Evolutionary conservation across 179 eudicot genomes (phyloP), one percentile per base, ranked within the genome.

Genomic region (Beta corolliflora): DNA sequence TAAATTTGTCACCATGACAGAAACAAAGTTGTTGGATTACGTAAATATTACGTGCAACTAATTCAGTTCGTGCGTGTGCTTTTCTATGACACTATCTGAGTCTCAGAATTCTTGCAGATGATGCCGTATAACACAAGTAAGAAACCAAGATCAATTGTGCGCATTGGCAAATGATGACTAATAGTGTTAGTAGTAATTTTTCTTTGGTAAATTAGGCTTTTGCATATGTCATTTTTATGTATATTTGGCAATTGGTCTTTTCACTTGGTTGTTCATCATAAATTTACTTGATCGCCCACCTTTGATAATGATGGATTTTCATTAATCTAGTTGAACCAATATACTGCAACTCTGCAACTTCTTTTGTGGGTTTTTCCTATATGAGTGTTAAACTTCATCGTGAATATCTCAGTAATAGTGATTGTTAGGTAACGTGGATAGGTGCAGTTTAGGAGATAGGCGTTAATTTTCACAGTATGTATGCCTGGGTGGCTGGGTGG

Each of bases 211-310:
- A 46, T 36, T 79, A 65, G 44, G 58, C 31, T 5, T 15, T 68
- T 78, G 70, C 79, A n/a, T 67, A 56, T 67, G 55, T 65, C 13
- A 73, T 61, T 15, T 59, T 25, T 25, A 1, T 25, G 1, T 25
- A 25, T 3, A 56, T 75, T 54, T 81, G 76, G 80, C 45, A 52
- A 48, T 69, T 76, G 21, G 9, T 70, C 53, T n/a, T 77, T 77
- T 77, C 12, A 77, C 77, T 70, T 81, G 71, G 48, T 77, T 81
- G 14, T 82, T 78, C 12, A 78, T 78, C 19, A 5, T 29, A 10
- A 8, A 21, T 18, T 52, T 58, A 76, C 80, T 80, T 21, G 0
- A 0, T 45, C 66, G 0, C 36, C 0, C 52, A 19, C 18, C 9
- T 21, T 21, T 81, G 48, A 14, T 21, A 48, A 23, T 80, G n/a